phyloP scores from a whole-genome alignment of 768 basidiomycete species.

The Leccinum uliginosum region DNA sequence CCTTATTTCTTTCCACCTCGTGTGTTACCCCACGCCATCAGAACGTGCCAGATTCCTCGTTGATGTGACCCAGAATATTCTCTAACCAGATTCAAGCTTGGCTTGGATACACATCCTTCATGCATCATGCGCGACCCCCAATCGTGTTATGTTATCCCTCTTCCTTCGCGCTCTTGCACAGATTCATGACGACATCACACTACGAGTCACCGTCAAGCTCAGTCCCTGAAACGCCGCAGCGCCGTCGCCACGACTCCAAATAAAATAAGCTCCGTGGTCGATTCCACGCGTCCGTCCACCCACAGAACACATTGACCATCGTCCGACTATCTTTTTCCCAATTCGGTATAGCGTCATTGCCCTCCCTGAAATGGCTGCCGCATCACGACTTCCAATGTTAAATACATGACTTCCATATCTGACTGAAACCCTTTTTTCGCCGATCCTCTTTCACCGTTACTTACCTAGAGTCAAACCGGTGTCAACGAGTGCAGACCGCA shows the following conservation, averaged over 20 bases:
- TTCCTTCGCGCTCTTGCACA: not conserved
- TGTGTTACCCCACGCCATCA: constrained; percentile 24
- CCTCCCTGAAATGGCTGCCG: not conserved
- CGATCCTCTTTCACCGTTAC: constrained; percentile 4
- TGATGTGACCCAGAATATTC: not conserved
- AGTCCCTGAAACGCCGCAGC: constrained; percentile 27
- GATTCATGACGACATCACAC: constrained; percentile 3
- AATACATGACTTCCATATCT: constrained; percentile 3
- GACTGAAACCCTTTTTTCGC: not conserved
- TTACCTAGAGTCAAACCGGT: not conserved
- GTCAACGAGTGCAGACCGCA: constrained; percentile 12
- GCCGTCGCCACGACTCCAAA: constrained; percentile 15
- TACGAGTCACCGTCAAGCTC: constrained; percentile 6
- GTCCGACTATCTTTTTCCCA: not conserved
- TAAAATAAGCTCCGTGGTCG: constrained; percentile 9
- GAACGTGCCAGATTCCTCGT: constrained; percentile 17
- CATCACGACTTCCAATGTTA: constrained; percentile 3
- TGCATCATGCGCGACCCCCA: not conserved
- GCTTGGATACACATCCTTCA: not conserved
- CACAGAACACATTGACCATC: constrained; percentile 17
- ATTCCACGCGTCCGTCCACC: constrained; percentile 14
- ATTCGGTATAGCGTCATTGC: not conserved
- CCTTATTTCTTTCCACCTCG: not conserved
- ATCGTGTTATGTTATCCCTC: not conserved
- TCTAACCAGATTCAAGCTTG: not conserved